Percentiles rank a stretch among this genome's conserved stretches.
Conservation (phyloP, 2,329 filamentous ascomycete species). For the Fusarium subglutinans region DNA sequence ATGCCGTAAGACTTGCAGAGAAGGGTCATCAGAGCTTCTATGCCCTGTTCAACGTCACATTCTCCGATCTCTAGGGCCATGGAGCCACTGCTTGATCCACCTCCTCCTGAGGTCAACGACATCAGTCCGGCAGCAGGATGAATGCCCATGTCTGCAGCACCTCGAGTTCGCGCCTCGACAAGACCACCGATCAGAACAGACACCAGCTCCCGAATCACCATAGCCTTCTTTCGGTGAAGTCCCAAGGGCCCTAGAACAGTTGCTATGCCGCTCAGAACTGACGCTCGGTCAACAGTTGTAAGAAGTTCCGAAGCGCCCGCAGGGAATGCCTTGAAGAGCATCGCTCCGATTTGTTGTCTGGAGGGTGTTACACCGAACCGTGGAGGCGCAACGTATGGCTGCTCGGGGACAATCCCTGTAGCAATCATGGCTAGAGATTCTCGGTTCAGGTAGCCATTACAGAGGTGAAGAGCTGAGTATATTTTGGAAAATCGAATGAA, state of each 20-base stretch:
- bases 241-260: constrained; percentile 84
- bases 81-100: constrained; percentile 59
- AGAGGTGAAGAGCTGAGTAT: constrained; percentile 72
- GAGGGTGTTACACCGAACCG: constrained; percentile 65
- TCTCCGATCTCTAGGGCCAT: constrained; percentile 70
- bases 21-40: constrained; percentile 70
- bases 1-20: constrained; percentile 72
- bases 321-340: constrained; percentile 76
- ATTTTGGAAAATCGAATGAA: constrained; percentile 78
- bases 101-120: constrained; percentile 67
- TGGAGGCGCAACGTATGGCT: constrained; percentile 61
- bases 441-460: constrained; percentile 69
- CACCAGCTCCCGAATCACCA: constrained; percentile 87
- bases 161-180: constrained; percentile 89
- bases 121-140: constrained; percentile 91
- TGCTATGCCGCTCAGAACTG: constrained; percentile 85
- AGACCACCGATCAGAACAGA: constrained; percentile 84
- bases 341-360: constrained; percentile 70
- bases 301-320: constrained; percentile 72
- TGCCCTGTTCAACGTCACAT: constrained; percentile 71
- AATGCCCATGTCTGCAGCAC: constrained; percentile 94
- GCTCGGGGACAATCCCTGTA: constrained; percentile 64
- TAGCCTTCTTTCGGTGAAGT: constrained; percentile 87
- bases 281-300: constrained; percentile 77
- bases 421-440: constrained; percentile 72